Conservation (phyloP, 305 asterid genomes). For the Fraxinus sp. region DNA sequence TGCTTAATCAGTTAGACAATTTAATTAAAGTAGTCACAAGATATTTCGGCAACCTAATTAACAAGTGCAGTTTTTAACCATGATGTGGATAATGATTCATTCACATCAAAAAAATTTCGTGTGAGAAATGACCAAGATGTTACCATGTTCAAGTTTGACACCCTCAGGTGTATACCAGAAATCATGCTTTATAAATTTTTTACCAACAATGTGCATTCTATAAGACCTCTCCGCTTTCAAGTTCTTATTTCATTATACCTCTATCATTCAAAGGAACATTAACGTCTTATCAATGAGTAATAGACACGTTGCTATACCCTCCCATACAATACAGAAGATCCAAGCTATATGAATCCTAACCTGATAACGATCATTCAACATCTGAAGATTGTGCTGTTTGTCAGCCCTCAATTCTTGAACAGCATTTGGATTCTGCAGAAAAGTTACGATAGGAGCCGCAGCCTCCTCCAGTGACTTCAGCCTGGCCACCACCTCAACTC, state of each 20-base stretch:
- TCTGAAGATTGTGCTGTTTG: slow-evolving; percentile 87
- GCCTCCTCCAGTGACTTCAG: slow-evolving; percentile 75
- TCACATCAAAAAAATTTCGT: neutral
- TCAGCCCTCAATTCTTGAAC: slow-evolving; percentile 84
- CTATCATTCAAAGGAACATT: neutral
- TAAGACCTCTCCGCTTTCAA: neutral
- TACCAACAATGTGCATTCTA: neutral
- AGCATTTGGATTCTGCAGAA: slow-evolving; percentile 87
- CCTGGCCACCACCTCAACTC: slow-evolving; percentile 53
- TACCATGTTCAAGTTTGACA: neutral
- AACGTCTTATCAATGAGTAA: neutral
- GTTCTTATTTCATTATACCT: neutral
- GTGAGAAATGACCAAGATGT: neutral
- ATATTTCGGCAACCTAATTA: neutral
- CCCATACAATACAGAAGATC: neutral
- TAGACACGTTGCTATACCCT: neutral
- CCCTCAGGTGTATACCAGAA: neutral
- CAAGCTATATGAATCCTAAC: slow-evolving; percentile 33
- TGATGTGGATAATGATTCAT: neutral
- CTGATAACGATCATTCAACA: slow-evolving; percentile 92
- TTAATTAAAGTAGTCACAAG: neutral
- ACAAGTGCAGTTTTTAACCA: neutral
- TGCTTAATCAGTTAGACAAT: slow-evolving; percentile 9
- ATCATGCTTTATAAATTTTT: neutral
- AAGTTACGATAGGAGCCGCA: slow-evolving; percentile 77